These are phyloP conservation scores for Pythium apleroticum DNA, from an alignment of 352 stramenopile species.

Conservation along the genomic window DNA sequence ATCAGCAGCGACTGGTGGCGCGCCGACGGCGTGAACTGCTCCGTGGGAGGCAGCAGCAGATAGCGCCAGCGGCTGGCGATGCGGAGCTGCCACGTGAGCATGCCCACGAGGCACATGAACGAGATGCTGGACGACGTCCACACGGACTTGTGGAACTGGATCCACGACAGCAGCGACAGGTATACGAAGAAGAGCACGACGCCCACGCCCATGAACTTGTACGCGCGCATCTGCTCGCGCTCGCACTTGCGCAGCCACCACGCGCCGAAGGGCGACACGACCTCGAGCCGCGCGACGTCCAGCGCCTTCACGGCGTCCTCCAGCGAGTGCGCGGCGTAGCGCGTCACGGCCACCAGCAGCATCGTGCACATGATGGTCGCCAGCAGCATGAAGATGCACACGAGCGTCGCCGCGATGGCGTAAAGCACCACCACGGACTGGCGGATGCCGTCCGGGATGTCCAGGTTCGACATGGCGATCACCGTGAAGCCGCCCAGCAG, in stretches of 20 bases:
- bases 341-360: slow-evolving; percentile 65
- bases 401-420: slow-evolving; percentile 42
- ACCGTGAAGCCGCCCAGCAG: slow-evolving; percentile 73
- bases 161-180: slow-evolving; percentile 55
- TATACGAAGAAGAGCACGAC: slow-evolving; percentile 76
- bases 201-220: slow-evolving; percentile 70
- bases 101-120: slow-evolving; percentile 42
- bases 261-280: slow-evolving; percentile 51
- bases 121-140: slow-evolving; percentile 46
- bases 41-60: slow-evolving; percentile 48
- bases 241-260: slow-evolving; percentile 75
- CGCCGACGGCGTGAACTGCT: slow-evolving; percentile 11
- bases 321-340: slow-evolving; percentile 54
- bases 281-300: slow-evolving; percentile 46
- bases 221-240: slow-evolving; percentile 64
- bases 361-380: slow-evolving; percentile 69
- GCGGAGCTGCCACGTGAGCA: slow-evolving; percentile 66
- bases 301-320: slow-evolving; percentile 52
- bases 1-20: slow-evolving; percentile 13
- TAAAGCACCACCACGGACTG: slow-evolving; percentile 46
- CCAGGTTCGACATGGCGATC: slow-evolving; percentile 64
- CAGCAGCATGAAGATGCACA: slow-evolving; percentile 56
- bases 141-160: slow-evolving; percentile 59
- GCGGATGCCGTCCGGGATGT: slow-evolving; percentile 35
- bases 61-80: slow-evolving; percentile 79